Evolutionary conservation across 1,284 basidiomycete species (phyloP).

Genomic region (Rugosomyces carneus): DNA sequence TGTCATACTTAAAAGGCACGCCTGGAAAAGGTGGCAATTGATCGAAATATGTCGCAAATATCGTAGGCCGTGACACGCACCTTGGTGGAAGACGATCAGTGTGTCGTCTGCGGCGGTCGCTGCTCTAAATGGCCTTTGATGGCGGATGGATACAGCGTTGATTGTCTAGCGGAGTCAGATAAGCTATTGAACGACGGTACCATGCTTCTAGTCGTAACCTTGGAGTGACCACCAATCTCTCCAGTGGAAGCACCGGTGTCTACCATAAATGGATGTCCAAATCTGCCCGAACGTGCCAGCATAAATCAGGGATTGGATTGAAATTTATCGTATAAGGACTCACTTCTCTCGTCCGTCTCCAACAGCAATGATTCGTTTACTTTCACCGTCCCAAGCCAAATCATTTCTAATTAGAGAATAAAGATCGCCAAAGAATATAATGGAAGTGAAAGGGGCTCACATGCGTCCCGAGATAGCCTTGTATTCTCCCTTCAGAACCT

Average conservation of each 20-base stretch:
- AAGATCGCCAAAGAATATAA: not conserved
- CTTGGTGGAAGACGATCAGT: constrained; percentile 77
- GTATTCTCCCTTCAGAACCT: constrained; percentile 80
- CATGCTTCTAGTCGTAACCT: constrained; percentile 41
- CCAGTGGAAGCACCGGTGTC: constrained; percentile 87
- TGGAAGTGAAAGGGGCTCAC: constrained; percentile 28
- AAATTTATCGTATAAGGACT: too few relatives aligned
- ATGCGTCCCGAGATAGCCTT: constrained; percentile 80
- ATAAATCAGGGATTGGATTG: too few relatives aligned
- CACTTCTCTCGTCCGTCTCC: constrained; percentile 91
- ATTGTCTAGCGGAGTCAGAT: constrained; percentile 46
- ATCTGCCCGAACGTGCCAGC: constrained; percentile 40
- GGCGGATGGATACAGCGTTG: constrained; percentile 88
- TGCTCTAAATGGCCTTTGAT: constrained; percentile 88
- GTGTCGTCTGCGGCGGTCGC: constrained; percentile 84
- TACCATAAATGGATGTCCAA: constrained; percentile 84
- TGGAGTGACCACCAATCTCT: constrained; percentile 92
- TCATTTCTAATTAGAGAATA: constrained; percentile 62
- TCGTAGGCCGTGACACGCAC: constrained; percentile 25
- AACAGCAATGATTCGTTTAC: constrained; percentile 93
- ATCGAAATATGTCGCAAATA: not conserved
- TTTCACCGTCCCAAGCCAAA: constrained; percentile 94
- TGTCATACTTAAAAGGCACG: constrained; percentile 86
- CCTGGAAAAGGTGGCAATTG: constrained; percentile 32
- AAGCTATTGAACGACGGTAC: not conserved